Percentiles rank a stretch among this genome's conserved stretches.
Conservation (phyloP, 2,329 filamentous ascomycete species). For the Phyllosticta ampelicida region DNA sequence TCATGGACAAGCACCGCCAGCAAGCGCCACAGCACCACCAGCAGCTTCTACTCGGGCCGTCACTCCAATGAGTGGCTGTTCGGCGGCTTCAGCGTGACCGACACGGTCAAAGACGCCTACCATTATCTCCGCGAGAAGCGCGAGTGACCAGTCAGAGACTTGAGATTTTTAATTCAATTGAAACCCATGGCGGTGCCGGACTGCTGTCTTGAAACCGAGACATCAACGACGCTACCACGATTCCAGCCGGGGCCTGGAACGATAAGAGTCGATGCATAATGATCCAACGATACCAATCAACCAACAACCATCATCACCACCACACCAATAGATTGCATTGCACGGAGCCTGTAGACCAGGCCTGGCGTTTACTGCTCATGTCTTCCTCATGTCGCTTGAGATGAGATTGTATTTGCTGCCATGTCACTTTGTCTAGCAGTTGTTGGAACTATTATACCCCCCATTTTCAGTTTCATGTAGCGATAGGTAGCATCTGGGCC, state of each 20-base stretch:
- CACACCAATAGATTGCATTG: neutral
- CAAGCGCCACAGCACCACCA: slow-evolving; percentile 19
- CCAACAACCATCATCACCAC: neutral
- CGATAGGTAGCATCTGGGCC: neutral
- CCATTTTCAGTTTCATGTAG: neutral
- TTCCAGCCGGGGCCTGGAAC: slow-evolving; percentile 9
- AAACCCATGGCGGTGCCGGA: slow-evolving; percentile 5
- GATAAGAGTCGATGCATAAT: slow-evolving; percentile 5
- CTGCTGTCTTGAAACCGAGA: slow-evolving; percentile 3
- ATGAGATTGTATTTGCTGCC: neutral
- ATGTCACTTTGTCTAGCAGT: neutral
- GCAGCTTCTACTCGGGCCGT: slow-evolving; percentile 16
- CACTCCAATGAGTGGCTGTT: slow-evolving; percentile 32
- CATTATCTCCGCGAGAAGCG: slow-evolving; percentile 7
- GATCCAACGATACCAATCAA: slow-evolving; percentile 6
- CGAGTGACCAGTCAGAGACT: neutral
- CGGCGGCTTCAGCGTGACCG: slow-evolving; percentile 27
- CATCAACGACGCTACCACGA: neutral
- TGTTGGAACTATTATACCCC: neutral
- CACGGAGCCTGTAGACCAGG: neutral
- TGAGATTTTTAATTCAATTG: neutral
- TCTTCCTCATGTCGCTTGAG: neutral
- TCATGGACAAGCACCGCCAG: slow-evolving; percentile 17
- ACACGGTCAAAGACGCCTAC: slow-evolving; percentile 20
- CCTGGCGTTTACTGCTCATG: neutral